Base-by-base conservation (phyloP, 192 early-diverging fungal species). In the Coemansia sp. region DNA sequence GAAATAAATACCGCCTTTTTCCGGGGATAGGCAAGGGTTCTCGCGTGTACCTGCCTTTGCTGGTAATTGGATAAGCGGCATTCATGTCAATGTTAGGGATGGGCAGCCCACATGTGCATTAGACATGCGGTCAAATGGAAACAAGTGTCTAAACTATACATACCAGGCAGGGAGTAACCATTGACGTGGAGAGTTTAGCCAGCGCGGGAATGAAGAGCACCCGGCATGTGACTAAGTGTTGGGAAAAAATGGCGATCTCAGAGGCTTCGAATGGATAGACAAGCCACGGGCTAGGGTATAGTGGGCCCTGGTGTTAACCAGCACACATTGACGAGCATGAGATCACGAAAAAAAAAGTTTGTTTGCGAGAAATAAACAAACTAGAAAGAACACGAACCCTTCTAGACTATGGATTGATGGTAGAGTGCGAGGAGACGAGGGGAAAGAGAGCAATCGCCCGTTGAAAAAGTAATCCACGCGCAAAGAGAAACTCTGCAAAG, bases 201-300 rank as follows among this genome's bases (percentile, higher is more conserved):
- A 18, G 57, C 57, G 57, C 57, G 57, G 57, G 57, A 60, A 60
- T 33, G 57, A 60, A 33, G 31, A 29, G 53, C 33, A 5, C 2
- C 15, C 16, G 31, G 57, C 57, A 60, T 60, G 57, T 60, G 57
- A 60, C 57, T 27, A 20, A 34, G 57, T 6, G 57, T 15, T 36
- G 15, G 57, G 5, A 11, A 31, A 33, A 60, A 16, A 8, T 24
- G 29, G 16, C 57, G 24, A 31, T 31, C 22, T 13, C 27, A 15
- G 11, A 29, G 12, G 13, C 22, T 31, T 18, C 15, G 34, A 60
- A 60, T 29, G 57, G 31, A 60, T 60, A 33, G 13, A 6, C 57
- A 60, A 60, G 57, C 57, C 57, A 60, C 57, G 31, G 31, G 57
- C 57, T 18, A 31, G 6, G 29, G 57, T 60, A 60, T 60, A 60